A percentile compares a stretch with the other conserved stretches of the same genome.
Conservation (phyloP, 495 filamentous ascomycete species). For the Daldinia childiae region DNA sequence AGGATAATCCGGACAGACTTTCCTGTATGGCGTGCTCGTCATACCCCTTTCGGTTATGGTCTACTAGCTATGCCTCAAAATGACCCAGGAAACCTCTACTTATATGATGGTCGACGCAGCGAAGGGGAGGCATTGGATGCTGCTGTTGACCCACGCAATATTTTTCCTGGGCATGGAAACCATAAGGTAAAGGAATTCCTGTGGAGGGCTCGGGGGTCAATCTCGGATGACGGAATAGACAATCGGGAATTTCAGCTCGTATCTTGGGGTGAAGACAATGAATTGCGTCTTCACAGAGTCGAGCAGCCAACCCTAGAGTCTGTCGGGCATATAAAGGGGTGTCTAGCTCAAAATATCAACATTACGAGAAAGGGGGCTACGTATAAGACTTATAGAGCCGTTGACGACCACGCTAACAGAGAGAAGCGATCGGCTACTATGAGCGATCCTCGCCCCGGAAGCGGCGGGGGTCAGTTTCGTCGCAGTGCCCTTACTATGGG, state of each 20-base stretch:
- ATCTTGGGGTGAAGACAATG: constrained; percentile 88
- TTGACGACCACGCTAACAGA: constrained; percentile 61
- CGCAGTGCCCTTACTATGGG: constrained; percentile 57
- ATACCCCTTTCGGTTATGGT: constrained; percentile 90
- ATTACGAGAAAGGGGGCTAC: constrained; percentile 82
- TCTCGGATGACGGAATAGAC: constrained; percentile 73
- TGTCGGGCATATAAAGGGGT: constrained; percentile 81
- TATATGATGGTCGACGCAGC: constrained; percentile 75
- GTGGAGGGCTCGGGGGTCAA: constrained; percentile 84
- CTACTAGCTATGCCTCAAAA: constrained; percentile 92
- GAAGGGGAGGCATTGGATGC: constrained; percentile 54
- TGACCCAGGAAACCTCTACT: constrained; percentile 81
- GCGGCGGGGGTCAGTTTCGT: constrained; percentile 48
- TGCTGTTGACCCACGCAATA: constrained; percentile 67
- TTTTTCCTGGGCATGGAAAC: constrained; percentile 80
- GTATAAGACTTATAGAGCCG: constrained; percentile 83
- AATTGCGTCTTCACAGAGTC: constrained; percentile 81
- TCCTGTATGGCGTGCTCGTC: constrained; percentile 91
- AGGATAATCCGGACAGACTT: constrained; percentile 81
- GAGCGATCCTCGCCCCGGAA: constrained; percentile 59
- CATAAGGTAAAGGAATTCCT: constrained; percentile 93
- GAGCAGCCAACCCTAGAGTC: constrained; percentile 69
- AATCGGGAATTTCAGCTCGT: constrained; percentile 92
- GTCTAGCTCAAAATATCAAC: constrained; percentile 69
- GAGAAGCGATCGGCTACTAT: constrained; percentile 59